A percentile compares a stretch with the other conserved stretches of the same genome.
Conservation (phyloP, 768 basidiomycete genomes). For the Lepiota venenata region DNA sequence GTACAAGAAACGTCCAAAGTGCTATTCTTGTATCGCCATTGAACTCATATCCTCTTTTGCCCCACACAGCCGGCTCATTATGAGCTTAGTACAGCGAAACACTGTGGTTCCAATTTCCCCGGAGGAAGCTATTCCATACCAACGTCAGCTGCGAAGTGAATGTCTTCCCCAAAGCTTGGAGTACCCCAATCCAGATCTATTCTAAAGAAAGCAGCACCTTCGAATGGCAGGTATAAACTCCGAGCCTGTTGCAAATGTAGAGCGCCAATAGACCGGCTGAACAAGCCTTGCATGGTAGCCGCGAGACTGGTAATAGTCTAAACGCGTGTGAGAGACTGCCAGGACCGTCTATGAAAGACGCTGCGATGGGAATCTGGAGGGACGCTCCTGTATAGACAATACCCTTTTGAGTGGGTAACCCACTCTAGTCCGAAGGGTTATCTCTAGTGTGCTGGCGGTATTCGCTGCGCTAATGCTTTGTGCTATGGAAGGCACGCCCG, state of each 20-base stretch:
- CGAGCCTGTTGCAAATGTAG: too few species aligned
- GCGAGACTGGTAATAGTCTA: too few species aligned
- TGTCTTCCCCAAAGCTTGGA: neutral
- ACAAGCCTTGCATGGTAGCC: too few species aligned
- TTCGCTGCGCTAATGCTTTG: neutral
- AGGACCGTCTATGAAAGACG: too few species aligned
- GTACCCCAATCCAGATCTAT: neutral
- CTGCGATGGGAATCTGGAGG: neutral
- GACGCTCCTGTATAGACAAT: neutral
- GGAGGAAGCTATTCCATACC: neutral
- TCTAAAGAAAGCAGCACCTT: neutral
- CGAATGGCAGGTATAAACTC: too few species aligned
- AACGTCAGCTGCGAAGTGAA: neutral
- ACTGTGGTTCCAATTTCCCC: neutral
- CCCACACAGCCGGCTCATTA: neutral
- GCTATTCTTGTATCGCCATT: neutral
- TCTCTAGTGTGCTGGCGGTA: too few species aligned
- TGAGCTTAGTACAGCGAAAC: neutral
- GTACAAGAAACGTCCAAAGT: neutral
- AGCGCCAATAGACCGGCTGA: too few species aligned
- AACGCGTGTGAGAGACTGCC: too few species aligned
- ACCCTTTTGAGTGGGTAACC: neutral
- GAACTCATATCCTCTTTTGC: conserved; percentile 2
- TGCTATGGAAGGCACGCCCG: neutral
- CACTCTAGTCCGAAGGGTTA: neutral